Base-by-base conservation (phyloP, 208 protist species). In the Vickermania ingenoplastis region DNA sequence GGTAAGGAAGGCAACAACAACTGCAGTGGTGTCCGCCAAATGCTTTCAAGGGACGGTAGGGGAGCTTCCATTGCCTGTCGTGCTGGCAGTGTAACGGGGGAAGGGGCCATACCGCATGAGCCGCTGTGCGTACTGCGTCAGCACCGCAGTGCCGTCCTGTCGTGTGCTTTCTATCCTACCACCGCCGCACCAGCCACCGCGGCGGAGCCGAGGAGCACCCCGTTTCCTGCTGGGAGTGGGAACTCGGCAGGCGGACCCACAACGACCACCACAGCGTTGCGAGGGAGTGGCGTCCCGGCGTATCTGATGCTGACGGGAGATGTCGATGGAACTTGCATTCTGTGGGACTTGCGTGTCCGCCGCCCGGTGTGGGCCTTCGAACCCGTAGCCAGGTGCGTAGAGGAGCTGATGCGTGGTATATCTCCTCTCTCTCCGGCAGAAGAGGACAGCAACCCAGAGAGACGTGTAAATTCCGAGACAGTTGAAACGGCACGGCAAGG, bases 341-440 rank as follows among this genome's bases (percentile, higher is more conserved):
- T 93, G 29, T 93, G 86, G 83, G 80, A 93, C 48, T 70, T 89
- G 29, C 53, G 58, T 17, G 67, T 84, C 25, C 77, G 86, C 22
- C 59, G 62, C 1, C 63, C 68, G 5, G 41, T 93, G 2, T 1
- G 76, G 11, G 59, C 61, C 1, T 83, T 93, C 49, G 57, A 70
- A 21, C 63, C 63, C 1, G 24, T 77, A 3, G 54, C 56, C 0
- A 59, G 66, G 23, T 67, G 11, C 11, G 36, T 48, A n/a, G 36
- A 25, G 23, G 14, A 21, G 53, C 13, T 26, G 23, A 7, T 21
- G 23, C 13, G 51, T 14, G 51, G 17, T n/a, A 7, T 27, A n/a
- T n/a, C n/a, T n/a, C n/a, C n/a, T n/a, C n/a, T n/a, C n/a, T n/a
- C n/a, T n/a, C n/a, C n/a, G n/a, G n/a, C n/a, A n/a, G n/a, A n/a